Percentiles rank a stretch among this genome's conserved stretches.
These are phyloP conservation scores for Metahyphopichia silvanorum DNA, from an alignment of 805 yeast species.

Conservation along the genomic window DNA sequence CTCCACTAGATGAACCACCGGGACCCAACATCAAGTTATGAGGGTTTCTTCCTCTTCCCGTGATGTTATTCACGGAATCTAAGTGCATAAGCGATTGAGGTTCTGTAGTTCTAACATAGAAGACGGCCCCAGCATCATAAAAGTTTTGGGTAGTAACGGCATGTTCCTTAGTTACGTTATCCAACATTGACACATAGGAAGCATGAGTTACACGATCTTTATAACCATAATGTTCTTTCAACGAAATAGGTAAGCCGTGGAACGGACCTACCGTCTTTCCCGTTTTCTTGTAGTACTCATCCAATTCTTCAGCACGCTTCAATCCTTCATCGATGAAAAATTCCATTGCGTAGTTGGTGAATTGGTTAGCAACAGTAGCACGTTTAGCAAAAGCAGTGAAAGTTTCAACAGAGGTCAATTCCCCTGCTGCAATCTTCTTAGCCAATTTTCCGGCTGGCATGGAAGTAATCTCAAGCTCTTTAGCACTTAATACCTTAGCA, in stretches of 20 bases:
- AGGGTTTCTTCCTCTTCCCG: conserved; percentile 23
- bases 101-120: conserved; percentile 26
- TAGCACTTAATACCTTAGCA: conserved; percentile 16
- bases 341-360: conserved; percentile 58
- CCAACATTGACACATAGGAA: conserved; percentile 24
- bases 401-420: conserved; percentile 48
- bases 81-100: conserved; percentile 32
- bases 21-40: conserved; percentile 37
- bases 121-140: conserved; percentile 26
- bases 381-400: conserved; percentile 63
- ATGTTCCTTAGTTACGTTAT: conserved; percentile 16
- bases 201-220: conserved; percentile 51
- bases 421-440: conserved; percentile 42
- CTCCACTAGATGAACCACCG: conserved; percentile 58
- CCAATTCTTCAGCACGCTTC: conserved; percentile 52
- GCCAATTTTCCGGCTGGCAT: conserved; percentile 41
- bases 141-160: conserved; percentile 18
- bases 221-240: conserved; percentile 62
- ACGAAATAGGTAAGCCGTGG: conserved; percentile 67
- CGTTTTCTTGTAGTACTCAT: conserved; percentile 45
- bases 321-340: conserved; percentile 65
- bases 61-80: conserved; percentile 26
- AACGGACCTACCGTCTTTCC: conserved; percentile 62
- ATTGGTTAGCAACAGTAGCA: conserved; percentile 62
- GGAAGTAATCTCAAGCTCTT: conserved; percentile 44